Base-by-base conservation (phyloP, 805 yeast genomes). In the Cyberlindnera mycetangii region DNA sequence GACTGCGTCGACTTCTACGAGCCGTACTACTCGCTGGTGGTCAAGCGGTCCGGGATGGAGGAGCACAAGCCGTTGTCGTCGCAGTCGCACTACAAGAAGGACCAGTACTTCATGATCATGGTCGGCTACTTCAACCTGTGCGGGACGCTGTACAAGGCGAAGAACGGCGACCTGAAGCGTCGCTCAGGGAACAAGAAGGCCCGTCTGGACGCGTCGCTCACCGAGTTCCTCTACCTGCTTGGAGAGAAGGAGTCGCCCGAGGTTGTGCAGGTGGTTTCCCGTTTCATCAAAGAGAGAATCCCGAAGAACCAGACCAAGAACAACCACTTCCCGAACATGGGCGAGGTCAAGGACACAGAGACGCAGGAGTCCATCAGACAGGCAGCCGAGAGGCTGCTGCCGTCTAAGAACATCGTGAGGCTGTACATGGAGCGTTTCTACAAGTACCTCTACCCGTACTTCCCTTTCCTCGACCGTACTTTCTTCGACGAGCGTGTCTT, bases 391-490 rank as follows among this genome's bases (percentile, higher is more conserved):
- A 33, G 52, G 2, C 55, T 65, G 0, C 51, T 74, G 7, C 81
- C 82, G 0, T 50, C 60, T 4, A 62, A 57, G 35, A 60, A 58
- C 18, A 62, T 71, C 2, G 56, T 70, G 5, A 74, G 73, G 72
- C 52, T 67, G 25, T 63, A 74, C 22, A 41, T 76, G 19, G 64
- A 65, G 16, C 51, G 76, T 3, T 77, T 67, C 52, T 76, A 74
- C 56, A 53, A 55, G 17, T 63, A 61, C 50, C 52, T 75, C 7
- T 74, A 75, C 52, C 76, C 79, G 2, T 74, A 69, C 49, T 64
- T 68, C 61, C 81, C 82, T 1, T 74, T 60, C 39, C 33, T 76
- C 17, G 77, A 74, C 45, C 67, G 70, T 45, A 51, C 47, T 3
- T 51, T 54, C 30, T 75, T 75, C 42, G 39, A 50, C 2, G 55